phyloP scores from a whole-genome alignment of 176 grass and related monocot species.

The Avena atlantica region DNA sequence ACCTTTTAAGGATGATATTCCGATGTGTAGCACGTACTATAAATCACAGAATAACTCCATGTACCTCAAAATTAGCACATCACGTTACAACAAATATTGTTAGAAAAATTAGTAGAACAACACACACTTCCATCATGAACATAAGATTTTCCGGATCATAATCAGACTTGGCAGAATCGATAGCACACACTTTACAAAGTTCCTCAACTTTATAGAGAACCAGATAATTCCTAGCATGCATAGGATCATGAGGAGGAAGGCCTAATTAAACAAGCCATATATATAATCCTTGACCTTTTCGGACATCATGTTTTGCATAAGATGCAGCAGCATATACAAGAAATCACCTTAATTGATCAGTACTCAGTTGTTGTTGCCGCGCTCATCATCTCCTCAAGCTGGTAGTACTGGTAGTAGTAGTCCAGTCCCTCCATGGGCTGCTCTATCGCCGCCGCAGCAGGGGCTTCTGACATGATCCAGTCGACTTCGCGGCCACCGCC shows the following conservation, averaged over 20 bases:
- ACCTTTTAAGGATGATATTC: neutral
- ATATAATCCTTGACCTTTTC: neutral
- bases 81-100: conserved; percentile 8
- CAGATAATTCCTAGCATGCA: neutral
- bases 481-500: conserved; percentile 14
- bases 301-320: conserved; percentile 7
- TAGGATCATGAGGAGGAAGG: conserved; percentile 22
- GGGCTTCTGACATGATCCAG: conserved; percentile 6
- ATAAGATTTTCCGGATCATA: neutral
- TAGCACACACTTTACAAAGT: conserved; percentile 18
- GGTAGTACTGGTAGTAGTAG: conserved; percentile 49
- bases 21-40: neutral
- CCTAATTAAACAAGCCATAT: conserved; percentile 4
- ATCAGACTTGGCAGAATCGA: neutral
- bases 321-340: conserved; percentile 36
- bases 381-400: conserved; percentile 49
- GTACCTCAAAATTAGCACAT: conserved; percentile 10
- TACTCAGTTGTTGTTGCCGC: conserved; percentile 36
- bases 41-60: conserved; percentile 10
- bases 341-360: conserved; percentile 52
- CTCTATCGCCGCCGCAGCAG: neutral
- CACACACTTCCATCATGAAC: neutral
- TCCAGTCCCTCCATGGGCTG: conserved; percentile 50
- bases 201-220: neutral
- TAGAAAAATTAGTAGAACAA: neutral